A percentile compares a stretch with the other conserved stretches of the same genome.
Evolutionary conservation across 305 asterid species (phyloP).

Genomic region (Lippia alba): DNA sequence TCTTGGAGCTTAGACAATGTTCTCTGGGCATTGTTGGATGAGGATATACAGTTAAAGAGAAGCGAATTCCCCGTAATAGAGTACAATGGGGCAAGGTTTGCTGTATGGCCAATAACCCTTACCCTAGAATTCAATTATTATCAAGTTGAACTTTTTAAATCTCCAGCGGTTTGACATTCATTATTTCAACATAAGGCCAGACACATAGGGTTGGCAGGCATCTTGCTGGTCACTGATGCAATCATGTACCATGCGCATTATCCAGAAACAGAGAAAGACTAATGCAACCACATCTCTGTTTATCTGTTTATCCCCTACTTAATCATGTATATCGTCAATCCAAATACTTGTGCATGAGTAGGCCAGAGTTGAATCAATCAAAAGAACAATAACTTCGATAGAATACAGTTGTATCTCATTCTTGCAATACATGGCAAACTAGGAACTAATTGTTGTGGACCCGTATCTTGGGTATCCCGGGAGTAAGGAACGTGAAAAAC

Average conservation of each 20-base stretch:
- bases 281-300: neutral
- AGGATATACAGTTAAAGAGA: too few species aligned
- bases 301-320: neutral
- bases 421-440: slow-evolving; percentile 1
- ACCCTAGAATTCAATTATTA: too few species aligned
- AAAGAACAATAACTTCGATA: slow-evolving; percentile 15
- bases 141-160: too few species aligned
- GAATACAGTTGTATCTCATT: slow-evolving; percentile 8
- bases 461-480: neutral
- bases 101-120: too few species aligned
- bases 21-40: too few species aligned
- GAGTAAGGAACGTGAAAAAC: slow-evolving; percentile 12
- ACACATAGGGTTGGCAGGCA: too few species aligned
- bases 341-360: neutral
- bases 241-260: too few species aligned
- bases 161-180: too few species aligned
- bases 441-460: neutral
- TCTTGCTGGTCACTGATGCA: too few species aligned
- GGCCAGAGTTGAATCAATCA: neutral
- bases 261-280: neutral
- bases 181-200: too few species aligned
- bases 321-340: neutral
- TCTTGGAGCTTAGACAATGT: too few species aligned
- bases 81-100: too few species aligned
- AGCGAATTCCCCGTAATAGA: neutral